Evolutionary conservation across 176 grass and related monocot species (phyloP), one percentile per base, ranked within the genome.

Genomic region (Carex scoparia): DNA sequence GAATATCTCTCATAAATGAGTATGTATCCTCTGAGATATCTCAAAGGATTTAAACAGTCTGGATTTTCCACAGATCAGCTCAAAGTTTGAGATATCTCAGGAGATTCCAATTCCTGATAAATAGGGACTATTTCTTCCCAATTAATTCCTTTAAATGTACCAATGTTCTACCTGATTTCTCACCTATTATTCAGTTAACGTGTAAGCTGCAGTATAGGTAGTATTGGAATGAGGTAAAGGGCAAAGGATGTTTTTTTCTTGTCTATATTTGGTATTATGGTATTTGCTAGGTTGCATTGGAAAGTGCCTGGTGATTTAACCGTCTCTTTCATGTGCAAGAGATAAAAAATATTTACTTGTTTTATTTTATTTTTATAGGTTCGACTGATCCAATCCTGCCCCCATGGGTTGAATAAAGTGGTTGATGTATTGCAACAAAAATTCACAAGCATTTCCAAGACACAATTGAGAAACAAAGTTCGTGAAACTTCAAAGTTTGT

Each of bases 401-500:
- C 79, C 40, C 88, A 94, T 65, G 93, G 96, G 49, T 84, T 99
- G 11, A 85, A 92, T 63, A 99, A 95, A 85, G 69, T 99, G 65
- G 93, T 94, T 4, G 93, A 95, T 37, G 86, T 84, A 49, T 66
- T 99, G 67, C 93, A 94, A 37, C 90, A 90, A 83, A 92, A 79
- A 10, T 94, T 95, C 77, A 82, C 93, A 64, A 86, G 58, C 73
- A 72, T 91, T 81, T 86, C 85, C 48, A 99, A 94, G 81, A 69
- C 73, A 2, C 90, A 89, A 75, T 85, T 99, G 72, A 93, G 88
- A 79, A 91, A 88, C 49, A 99, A 90, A 99, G 87, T 95, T 60
- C 89, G 96, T 35, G 96, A 95, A 90, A 86, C 91, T 74, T 89
- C 96, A 23, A 86, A 90, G 44, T 99, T 95, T 37, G 84, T 92